Conservation (phyloP, 805 yeast species). For the Yarrowia porcina region DNA sequence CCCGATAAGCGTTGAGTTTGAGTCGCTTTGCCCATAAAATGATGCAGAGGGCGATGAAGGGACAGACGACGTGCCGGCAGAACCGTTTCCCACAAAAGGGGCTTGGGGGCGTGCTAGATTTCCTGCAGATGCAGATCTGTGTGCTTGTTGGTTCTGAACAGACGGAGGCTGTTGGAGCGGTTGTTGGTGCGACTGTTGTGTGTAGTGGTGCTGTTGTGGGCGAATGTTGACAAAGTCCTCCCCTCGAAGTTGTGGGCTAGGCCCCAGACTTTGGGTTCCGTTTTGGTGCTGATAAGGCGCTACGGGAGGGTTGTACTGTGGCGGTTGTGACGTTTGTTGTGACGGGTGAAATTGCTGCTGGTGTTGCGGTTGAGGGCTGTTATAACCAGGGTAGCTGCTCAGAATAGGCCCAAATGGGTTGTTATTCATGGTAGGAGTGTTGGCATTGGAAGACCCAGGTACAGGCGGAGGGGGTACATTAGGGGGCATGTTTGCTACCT, state of each 20-base stretch:
- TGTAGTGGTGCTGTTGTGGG: neutral
- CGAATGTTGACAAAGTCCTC: neutral
- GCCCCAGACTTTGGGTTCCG: conserved; percentile 1
- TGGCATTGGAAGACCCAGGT: neutral
- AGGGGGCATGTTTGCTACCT: neutral
- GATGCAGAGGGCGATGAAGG: conserved; percentile 5
- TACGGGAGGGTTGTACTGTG: neutral
- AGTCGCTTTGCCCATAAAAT: conserved; percentile 11
- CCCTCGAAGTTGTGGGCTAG: conserved; percentile 11
- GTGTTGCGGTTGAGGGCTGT: neutral
- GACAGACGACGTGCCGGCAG: neutral
- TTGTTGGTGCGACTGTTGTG: neutral
- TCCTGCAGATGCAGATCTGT: neutral
- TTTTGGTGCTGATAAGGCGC: neutral
- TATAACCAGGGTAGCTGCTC: conserved; percentile 7
- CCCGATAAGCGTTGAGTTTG: conserved; percentile 1
- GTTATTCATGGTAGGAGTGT: neutral
- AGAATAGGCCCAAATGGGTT: conserved; percentile 9
- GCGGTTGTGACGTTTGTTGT: neutral
- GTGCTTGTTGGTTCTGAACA: neutral
- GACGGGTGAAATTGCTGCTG: neutral
- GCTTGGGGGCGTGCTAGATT: neutral
- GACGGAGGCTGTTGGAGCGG: neutral
- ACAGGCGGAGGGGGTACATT: neutral
- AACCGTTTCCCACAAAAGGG: neutral